Evolutionary conservation across 1,284 basidiomycete genomes (phyloP).

Genomic region (Sporisorium graminicola): DNA sequence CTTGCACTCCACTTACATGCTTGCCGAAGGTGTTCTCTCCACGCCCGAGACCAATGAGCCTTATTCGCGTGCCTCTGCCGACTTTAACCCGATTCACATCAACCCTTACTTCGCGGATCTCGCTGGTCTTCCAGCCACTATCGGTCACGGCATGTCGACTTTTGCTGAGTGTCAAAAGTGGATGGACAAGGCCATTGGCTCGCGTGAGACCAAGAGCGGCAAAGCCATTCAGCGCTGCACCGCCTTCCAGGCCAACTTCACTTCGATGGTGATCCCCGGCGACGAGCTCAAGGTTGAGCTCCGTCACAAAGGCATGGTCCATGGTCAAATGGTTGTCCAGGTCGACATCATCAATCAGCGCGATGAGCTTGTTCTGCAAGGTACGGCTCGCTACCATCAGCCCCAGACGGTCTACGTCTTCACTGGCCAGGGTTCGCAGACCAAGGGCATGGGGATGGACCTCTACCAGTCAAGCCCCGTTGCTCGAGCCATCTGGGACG

Average conservation of each 20-base stretch:
- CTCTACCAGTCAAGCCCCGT: slow-evolving; percentile 91
- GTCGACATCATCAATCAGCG: slow-evolving; percentile 86
- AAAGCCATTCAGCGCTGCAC: neutral
- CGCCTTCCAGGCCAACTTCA: slow-evolving; percentile 74
- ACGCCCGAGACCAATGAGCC: slow-evolving; percentile 80
- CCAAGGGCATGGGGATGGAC: slow-evolving; percentile 99
- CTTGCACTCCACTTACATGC: slow-evolving; percentile 75
- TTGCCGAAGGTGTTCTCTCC: slow-evolving; percentile 11
- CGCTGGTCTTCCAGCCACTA: slow-evolving; percentile 91
- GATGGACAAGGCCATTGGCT: slow-evolving; percentile 77
- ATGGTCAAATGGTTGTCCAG: slow-evolving; percentile 81
- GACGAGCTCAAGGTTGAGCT: slow-evolving; percentile 89
- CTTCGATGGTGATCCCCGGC: slow-evolving; percentile 94
- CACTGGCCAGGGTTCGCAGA: slow-evolving; percentile 98
- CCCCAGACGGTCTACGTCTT: slow-evolving; percentile 88
- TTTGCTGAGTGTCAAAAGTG: slow-evolving; percentile 8
- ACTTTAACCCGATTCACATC: slow-evolving; percentile 95
- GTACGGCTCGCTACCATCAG: slow-evolving; percentile 91
- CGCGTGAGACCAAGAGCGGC: slow-evolving; percentile 73
- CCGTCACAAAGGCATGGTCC: slow-evolving; percentile 60
- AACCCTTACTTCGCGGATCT: slow-evolving; percentile 98
- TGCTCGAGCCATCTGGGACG: slow-evolving; percentile 95
- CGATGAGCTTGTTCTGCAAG: slow-evolving; percentile 90
- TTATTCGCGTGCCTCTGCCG: slow-evolving; percentile 93
- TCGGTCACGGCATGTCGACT: slow-evolving; percentile 89